Base-by-base conservation (phyloP, 2,329 filamentous ascomycete genomes). In the Cytospora chrysosperma region DNA sequence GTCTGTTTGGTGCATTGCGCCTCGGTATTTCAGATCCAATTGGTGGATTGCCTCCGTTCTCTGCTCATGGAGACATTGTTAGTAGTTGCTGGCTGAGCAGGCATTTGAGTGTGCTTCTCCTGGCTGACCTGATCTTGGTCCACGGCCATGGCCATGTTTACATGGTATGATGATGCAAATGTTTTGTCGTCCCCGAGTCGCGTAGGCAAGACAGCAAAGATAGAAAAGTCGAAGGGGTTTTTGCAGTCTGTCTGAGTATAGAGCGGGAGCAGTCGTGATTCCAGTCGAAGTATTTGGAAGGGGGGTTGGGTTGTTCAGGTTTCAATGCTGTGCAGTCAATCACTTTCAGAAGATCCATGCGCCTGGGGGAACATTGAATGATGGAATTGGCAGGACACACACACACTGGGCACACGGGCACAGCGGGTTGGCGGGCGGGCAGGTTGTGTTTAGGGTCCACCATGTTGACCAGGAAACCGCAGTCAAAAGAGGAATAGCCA, bases 21-120 rank as follows among this genome's bases (percentile, higher is more conserved):
- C 82, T 68, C 89, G 86, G 73, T 93, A 91, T 69, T 85, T 85
- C 65, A 90, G 77, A 73, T 96, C 91, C 59, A 93, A 82, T 27
- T 81, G 75, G 67, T 83, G 82, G 40, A 84, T 76, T 30, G 74
- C 74, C 64, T 79, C 75, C 62, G 75, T 72, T 63, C 77, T 78
- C 83, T 85, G 56, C 13, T 34, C 17, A 2, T 50, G 43, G 43
- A 21, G 12, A 24, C 1, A 26, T 4, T 53, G 57, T 62, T 49
- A 59, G 62, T 49, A 59, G 21, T 27, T 27, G 24, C 19, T 7
- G 54, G 27, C 17, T 28, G 17, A 27, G 50, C 17, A 26, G 21
- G 17, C 10, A 21, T 24, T 27, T 43, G 56, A 49, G 47, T 58
- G 19, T 21, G 3, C 32, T 30, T 57, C 59, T 69, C 28, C 27